phyloP scores from a whole-genome alignment of 306 rosid genomes.

The Medicago lupulina region DNA sequence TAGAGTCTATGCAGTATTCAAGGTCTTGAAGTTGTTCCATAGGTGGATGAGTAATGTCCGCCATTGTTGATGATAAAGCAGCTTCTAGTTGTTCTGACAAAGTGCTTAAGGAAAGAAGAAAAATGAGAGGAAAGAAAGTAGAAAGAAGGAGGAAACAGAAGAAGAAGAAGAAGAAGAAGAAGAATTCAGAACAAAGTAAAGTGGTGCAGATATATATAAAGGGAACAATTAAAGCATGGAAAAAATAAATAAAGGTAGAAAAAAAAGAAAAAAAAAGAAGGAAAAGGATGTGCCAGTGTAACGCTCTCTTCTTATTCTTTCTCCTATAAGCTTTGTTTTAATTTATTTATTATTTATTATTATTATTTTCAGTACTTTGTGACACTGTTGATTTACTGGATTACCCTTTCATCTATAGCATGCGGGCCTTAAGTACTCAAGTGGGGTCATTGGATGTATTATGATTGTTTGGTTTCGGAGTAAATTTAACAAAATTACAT shows the following conservation, averaged over 20 bases:
- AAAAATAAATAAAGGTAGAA: constrained; percentile 7
- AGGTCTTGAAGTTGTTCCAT: constrained; percentile 99
- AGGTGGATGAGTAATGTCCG: constrained; percentile 91
- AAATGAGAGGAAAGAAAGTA: constrained; percentile 7
- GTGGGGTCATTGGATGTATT: background rate
- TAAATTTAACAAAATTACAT: no score
- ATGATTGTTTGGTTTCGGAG: background rate
- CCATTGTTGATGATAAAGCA: constrained; percentile 65
- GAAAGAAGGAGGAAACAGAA: background rate
- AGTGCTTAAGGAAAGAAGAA: constrained; percentile 43
- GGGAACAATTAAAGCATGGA: constrained; percentile 46
- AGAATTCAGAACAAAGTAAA: constrained; percentile 60
- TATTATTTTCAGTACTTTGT: background rate
- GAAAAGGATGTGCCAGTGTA: constrained; percentile 15
- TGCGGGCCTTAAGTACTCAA: background rate
- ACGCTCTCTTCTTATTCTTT: constrained; percentile 18
- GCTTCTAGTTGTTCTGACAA: constrained; percentile 39
- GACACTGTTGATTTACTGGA: constrained; percentile 24
- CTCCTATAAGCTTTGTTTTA: constrained; percentile 36
- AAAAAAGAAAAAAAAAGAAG: background rate
- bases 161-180: constrained; percentile 41
- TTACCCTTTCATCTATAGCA: constrained; percentile 1
- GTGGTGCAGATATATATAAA: constrained; percentile 54
- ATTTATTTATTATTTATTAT: background rate
- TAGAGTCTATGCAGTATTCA: constrained; percentile 96